Conservation (phyloP, 139 green algal genomes). For the Bryopsis sp. region DNA sequence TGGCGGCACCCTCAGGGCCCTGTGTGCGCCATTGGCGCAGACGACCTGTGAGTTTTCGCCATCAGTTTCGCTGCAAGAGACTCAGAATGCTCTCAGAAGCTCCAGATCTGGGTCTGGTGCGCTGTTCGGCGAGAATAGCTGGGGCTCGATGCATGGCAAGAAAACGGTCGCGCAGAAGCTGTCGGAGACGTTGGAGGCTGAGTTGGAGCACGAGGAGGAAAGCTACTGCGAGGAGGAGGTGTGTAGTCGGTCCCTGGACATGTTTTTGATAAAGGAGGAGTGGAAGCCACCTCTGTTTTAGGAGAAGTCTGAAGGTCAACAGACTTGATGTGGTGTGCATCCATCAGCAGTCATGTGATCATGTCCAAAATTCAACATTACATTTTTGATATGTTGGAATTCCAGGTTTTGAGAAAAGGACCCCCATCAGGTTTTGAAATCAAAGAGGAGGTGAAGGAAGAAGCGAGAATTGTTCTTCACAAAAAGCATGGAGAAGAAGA, state of each 20-base stretch:
- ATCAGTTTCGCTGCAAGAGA: no score
- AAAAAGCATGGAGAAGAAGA: constrained; percentile 9
- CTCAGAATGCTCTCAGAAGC: no score
- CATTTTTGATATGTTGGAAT: no score
- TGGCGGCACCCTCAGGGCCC: no score
- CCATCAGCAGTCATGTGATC: neutral
- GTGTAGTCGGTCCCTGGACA: no score
- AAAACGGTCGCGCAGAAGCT: constrained; percentile 6
- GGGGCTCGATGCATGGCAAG: neutral
- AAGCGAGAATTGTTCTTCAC: neutral
- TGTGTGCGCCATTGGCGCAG: no score
- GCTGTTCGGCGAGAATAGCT: no score
- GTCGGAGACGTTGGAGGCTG: neutral
- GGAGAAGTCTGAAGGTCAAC: neutral
- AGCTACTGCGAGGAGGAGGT: no score
- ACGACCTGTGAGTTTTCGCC: no score
- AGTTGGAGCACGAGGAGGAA: constrained; percentile 6
- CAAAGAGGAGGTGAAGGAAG: constrained; percentile 4
- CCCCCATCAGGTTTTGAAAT: constrained; percentile 1
- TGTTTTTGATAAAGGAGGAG: no score
- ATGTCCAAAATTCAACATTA: no score
- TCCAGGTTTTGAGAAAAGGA: constrained; percentile 1
- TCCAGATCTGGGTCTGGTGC: no score
- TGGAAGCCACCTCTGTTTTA: neutral
- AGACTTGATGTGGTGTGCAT: neutral